Base-by-base conservation (phyloP, 495 filamentous ascomycete species). In the Aspergillus egyptiacus region DNA sequence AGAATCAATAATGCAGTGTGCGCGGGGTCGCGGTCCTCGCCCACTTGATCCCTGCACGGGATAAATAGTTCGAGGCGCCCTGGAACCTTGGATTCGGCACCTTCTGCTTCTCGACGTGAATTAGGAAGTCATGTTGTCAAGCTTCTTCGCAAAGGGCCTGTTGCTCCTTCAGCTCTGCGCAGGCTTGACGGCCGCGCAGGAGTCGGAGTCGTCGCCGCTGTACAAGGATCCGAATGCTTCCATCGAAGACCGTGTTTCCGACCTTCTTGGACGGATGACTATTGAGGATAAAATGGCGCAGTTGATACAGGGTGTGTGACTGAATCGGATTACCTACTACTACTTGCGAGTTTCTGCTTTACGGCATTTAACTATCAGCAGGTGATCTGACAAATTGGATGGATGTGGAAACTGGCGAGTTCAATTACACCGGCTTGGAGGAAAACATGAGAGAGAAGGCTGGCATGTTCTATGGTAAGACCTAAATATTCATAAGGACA, bases 371-470 rank as follows among this genome's bases (percentile, higher is more conserved):
- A 45, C 48, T 13, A 5, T 34, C 36, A 30, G 2, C 57, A 75
- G 75, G 75, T 24, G 85, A 87, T 60, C 66, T 89, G 36, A 72
- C 73, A 19, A 87, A 86, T 57, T 89, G 83, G 84, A 73, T 87
- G 61, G 73, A 86, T 55, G 65, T 62, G 6, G 75, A 71, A 0
- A 70, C 72, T 14, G 78, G 79, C 42, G 64, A 63, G 17, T 79
- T 85, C 63, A 89, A 87, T 50, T 69, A 73, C 14, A 74, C 75
- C 3, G 85, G 84, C 1, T 67, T 87, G 13, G 80, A 71, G 24
- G 78, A 72, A 54, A 86, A 78, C 56, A 85, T 85, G 77, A 62
- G 71, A 19, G 67, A 65, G 52, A 79, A 83, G 43, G 78, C 76
- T 3, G 81, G 82, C 35, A 70, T 74, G 43, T 87, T 86, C 60